Evolutionary conservation across 1,284 basidiomycete genomes (phyloP), one percentile per base, ranked within the genome.

Genomic region (Inonotus obliquus): DNA sequence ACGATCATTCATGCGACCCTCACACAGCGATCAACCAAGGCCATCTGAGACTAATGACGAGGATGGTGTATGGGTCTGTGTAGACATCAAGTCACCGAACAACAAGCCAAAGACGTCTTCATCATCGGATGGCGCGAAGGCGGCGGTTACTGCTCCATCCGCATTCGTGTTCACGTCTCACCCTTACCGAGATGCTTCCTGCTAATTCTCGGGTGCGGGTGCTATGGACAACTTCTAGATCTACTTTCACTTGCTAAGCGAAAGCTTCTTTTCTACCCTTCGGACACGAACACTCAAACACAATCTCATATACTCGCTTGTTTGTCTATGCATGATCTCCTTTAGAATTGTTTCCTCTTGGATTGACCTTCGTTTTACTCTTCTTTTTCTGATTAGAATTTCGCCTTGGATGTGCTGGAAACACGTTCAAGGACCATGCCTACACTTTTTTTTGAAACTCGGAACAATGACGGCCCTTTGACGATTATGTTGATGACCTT

Each of bases 31-130:
- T 37, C 53, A 54, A 35, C 35, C 35, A 11, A 21, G 25, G 38
- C 17, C 32, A 54, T 38, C 35, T 51, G 49, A 37, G 7, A 14
- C 32, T 38, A 4, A 38, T 41, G 53, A 41, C 32, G 53, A 54
- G 14, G 38, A 54, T 54, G 53, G 53, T 38, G 53, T 54, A 3
- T 54, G 53, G 53, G 38, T 54, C 25, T 54, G 53, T 21, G 53
- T 54, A 19, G 53, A 54, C 13, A 25, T 54, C 27, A 54, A 54
- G 25, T 5, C 53, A 21, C 49, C 49, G 25, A 27, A 27, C 49
- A 13, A 51, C 23, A 23, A 51, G 25, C n/a, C 21, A 2, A 32
- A 51, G 25, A 14, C 10, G 49, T 23, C 49, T 10, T 10, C 14
- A 14, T 32, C 49, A 13, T 25, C 49, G 21, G 49, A 51, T 14